Conservation (phyloP, 164 flowering plant genomes). For the Buxus sempervirens region DNA sequence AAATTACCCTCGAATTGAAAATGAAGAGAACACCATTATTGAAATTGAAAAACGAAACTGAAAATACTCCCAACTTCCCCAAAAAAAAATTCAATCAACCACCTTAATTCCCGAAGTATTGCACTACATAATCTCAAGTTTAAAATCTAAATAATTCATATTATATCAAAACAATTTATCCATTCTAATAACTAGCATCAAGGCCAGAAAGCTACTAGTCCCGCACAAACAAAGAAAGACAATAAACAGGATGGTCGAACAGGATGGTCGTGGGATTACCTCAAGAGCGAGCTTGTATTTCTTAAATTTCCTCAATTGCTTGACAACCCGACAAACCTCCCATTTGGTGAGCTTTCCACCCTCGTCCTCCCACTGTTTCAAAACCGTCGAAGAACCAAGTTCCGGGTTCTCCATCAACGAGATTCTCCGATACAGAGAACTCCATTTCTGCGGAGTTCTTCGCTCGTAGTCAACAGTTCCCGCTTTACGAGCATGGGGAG, state of each 20-base stretch:
- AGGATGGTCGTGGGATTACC: conserved; percentile 48
- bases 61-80: too few relatives aligned
- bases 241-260: not conserved
- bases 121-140: too few relatives aligned
- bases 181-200: not conserved
- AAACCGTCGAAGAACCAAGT: conserved; percentile 43
- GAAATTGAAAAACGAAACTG: too few relatives aligned
- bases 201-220: too few relatives aligned
- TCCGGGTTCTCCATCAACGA: conserved; percentile 53
- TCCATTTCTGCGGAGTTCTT: conserved; percentile 55
- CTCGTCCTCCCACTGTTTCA: conserved; percentile 54
- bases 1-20: too few relatives aligned
- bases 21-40: too few relatives aligned
- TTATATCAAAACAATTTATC: too few relatives aligned
- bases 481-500: conserved; percentile 53
- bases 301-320: conserved; percentile 69
- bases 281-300: conserved; percentile 60
- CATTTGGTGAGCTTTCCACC: conserved; percentile 60
- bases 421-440: conserved; percentile 47
- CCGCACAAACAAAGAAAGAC: not conserved
- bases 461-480: conserved; percentile 65
- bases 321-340: conserved; percentile 71
- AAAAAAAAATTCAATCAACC: too few relatives aligned
- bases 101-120: too few relatives aligned
- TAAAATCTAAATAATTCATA: too few relatives aligned